phyloP scores from a whole-genome alignment of 2,329 filamentous ascomycete species.

The Thermothelomyces thermophilus region DNA sequence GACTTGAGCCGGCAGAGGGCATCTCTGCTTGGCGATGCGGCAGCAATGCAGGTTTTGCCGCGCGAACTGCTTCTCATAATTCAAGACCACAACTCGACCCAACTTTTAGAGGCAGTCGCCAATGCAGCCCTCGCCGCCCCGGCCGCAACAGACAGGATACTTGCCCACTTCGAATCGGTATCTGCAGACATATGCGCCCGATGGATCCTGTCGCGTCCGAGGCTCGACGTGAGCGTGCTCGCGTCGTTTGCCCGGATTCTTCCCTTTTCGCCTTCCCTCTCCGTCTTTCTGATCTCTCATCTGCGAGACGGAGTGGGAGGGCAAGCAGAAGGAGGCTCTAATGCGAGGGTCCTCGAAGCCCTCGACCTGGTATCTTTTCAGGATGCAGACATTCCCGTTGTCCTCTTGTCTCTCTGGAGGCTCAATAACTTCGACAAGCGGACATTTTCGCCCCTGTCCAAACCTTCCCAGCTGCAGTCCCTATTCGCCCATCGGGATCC shows the following conservation, averaged over 20 bases:
- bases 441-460: conserved; percentile 54
- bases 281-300: conserved; percentile 53
- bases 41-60: conserved; percentile 55
- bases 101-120: conserved; percentile 66
- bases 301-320: conserved; percentile 13
- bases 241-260: conserved; percentile 72
- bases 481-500: conserved; percentile 57
- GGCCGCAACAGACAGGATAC: conserved; percentile 65
- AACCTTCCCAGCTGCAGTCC: conserved; percentile 57
- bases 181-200: conserved; percentile 78
- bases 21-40: conserved; percentile 50
- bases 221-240: conserved; percentile 43
- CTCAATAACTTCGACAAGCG: conserved; percentile 69
- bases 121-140: conserved; percentile 60
- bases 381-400: conserved; percentile 27
- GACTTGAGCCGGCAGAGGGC: conserved; percentile 49
- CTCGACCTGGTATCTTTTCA: conserved; percentile 21
- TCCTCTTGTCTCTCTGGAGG: conserved; percentile 67
- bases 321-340: conserved; percentile 3
- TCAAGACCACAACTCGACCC: conserved; percentile 53
- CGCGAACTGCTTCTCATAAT: conserved; percentile 63
- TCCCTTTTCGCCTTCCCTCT: conserved; percentile 74
- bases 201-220: conserved; percentile 55
- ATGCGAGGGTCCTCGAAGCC: conserved; percentile 4
- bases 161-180: conserved; percentile 65